Evolutionary conservation across 2,329 filamentous ascomycete species (phyloP).

Genomic region (Exserohilum rostratum): DNA sequence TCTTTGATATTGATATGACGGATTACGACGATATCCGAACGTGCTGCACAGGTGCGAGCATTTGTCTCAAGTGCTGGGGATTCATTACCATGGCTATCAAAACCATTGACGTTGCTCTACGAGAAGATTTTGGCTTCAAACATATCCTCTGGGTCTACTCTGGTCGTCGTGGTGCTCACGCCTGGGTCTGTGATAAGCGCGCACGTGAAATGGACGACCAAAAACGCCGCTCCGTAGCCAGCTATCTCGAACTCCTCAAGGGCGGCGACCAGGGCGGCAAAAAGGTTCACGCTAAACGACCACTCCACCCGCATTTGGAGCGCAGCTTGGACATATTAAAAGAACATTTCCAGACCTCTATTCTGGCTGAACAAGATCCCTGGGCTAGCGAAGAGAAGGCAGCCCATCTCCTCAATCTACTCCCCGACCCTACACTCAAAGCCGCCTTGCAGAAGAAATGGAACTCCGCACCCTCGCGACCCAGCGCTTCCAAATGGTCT

Average conservation of each 20-base stretch:
- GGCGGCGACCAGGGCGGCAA: constrained; percentile 87
- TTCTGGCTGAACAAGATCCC: constrained; percentile 84
- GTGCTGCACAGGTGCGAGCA: constrained; percentile 91
- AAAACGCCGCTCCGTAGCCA: constrained; percentile 81
- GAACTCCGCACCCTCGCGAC: constrained; percentile 79
- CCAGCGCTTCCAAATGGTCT: constrained; percentile 84
- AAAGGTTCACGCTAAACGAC: constrained; percentile 81
- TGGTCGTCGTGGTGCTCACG: constrained; percentile 92
- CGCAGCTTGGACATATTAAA: constrained; percentile 87
- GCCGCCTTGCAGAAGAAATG: constrained; percentile 87
- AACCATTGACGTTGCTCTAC: constrained; percentile 82
- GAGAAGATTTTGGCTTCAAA: constrained; percentile 94
- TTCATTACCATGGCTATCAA: constrained; percentile 99
- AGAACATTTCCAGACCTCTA: constrained; percentile 80
- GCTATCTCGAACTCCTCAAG: constrained; percentile 88
- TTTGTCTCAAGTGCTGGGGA: constrained; percentile 92
- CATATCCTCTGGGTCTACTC: constrained; percentile 99
- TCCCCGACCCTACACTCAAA: constrained; percentile 79
- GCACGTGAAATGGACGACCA: constrained; percentile 85
- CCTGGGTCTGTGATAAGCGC: constrained; percentile 93
- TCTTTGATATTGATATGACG: constrained; percentile 99
- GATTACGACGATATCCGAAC: constrained; percentile 98
- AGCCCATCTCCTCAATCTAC: constrained; percentile 78
- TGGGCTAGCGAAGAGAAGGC: constrained; percentile 73
- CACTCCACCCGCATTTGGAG: constrained; percentile 86